Base-by-base conservation (phyloP, 176 grass and related monocot genomes). In the Avena eriantha region DNA sequence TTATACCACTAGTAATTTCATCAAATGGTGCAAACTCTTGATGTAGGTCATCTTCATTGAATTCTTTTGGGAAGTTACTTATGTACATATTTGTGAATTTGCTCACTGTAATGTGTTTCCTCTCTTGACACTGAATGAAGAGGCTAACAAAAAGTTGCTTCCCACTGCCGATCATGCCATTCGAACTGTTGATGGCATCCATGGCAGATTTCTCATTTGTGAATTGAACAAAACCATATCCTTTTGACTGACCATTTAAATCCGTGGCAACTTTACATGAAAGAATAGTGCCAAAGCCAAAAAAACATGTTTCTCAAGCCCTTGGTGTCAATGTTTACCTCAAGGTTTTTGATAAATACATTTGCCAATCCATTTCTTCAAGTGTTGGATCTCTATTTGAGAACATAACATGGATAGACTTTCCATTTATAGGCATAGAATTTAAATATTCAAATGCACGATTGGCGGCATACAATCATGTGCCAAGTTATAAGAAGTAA, bases 151-250 rank as follows among this genome's bases (percentile, higher is more conserved):
- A 85, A n/a, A 94, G 88, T 13, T 18, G 13, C n/a, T 22, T 89
- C 1, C 17, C 90, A 69, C 92, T 89, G 1, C 79, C 59, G 22
- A 89, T 8, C 87, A 87, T 91, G 8, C 79, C 86, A 86, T 91
- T 89, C 10, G 91, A 77, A 15, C 41, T 0, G 0, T 75, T 66
- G 41, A 94, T 91, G 22, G 89, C 86, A 36, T 87, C 68, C 14
- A 84, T 55, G 39, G 89, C 89, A 3, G 87, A 77, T 26, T 83
- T 50, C 18, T 90, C 84, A 7, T 11, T 8, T 31, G 85, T 77
- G 53, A 83, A 91, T 5, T 92, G 92, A 8, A 92, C 84, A 82
- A 91, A 94, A 14, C 84, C 90, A 39, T 89, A 83, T 18, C 84
- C 87, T 85, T 89, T 91, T 0, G 86, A 91, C 7, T 83, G 14